Evolutionary conservation across 106 monocot species (phyloP).

Genomic region (Vanilla planifolia): DNA sequence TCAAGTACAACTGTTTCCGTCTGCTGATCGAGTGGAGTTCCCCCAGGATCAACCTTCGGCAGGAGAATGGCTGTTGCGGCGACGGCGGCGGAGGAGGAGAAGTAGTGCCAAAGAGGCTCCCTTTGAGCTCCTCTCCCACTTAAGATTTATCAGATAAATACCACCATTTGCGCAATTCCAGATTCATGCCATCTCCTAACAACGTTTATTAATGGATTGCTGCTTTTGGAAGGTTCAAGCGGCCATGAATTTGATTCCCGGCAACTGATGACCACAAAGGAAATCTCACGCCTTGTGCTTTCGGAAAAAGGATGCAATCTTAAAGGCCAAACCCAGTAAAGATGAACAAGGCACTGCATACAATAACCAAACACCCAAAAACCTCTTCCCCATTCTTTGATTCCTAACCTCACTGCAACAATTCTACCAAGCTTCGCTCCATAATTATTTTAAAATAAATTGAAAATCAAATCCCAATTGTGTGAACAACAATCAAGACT

Average conservation of each 20-base stretch:
- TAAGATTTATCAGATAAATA: slow-evolving; percentile 1
- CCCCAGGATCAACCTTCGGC: background rate
- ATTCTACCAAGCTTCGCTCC: too few relatives aligned
- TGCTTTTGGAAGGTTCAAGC: too few relatives aligned
- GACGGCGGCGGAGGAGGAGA: background rate
- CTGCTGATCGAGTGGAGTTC: background rate
- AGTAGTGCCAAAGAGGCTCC: background rate
- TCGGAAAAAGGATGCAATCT: background rate
- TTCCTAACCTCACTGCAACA: too few relatives aligned
- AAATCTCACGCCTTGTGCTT: background rate
- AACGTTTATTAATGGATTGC: background rate
- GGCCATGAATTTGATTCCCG: background rate
- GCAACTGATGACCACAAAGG: background rate
- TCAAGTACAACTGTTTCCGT: too few relatives aligned
- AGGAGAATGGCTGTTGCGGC: background rate
- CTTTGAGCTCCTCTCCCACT: background rate
- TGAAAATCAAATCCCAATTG: too few relatives aligned
- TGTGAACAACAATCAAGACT: too few relatives aligned
- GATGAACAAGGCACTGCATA: too few relatives aligned
- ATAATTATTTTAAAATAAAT: too few relatives aligned
- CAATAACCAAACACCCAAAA: too few relatives aligned
- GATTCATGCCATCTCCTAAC: background rate
- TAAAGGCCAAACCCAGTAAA: background rate
- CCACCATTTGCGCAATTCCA: slow-evolving; percentile 4
- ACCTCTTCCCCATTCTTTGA: too few relatives aligned